Evolutionary conservation across 371 early-diverging fungal genomes (phyloP), one percentile per base, ranked within the genome.

Genomic region (Caulochytrium protostelioides): DNA sequence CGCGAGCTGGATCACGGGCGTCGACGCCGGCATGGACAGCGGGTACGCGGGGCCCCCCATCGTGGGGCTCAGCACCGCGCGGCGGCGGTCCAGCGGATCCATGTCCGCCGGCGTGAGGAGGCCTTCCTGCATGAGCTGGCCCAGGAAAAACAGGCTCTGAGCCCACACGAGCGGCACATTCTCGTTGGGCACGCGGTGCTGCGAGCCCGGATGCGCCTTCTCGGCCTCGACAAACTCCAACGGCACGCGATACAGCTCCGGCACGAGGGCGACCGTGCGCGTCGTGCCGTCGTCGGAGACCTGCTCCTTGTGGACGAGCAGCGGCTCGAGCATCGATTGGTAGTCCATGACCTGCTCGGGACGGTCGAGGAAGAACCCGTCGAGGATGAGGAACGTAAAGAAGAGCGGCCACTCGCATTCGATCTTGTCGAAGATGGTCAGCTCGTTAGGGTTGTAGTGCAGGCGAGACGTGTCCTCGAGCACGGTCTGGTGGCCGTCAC

Each of bases 321-420:
- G 50, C 2, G 74, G 72, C 28, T 71, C 65, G 6, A 84, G 54
- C 19, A 65, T 62, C 6, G 60, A 50, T 1, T 65, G 63, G 40
- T 82, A 85, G 31, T 75, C 70, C 30, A 74, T 67, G 2, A 68
- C 80, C 44, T 73, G 74, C 1, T 62, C 58, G 23, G 47, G 42
- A 36, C 82, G 70, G 0, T 62, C 77, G 3, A 62, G 62, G 45
- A 83, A 82, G 10, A 74, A 43, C 9, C 81, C 86, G 38, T 83
- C 83, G 21, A 86, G 53, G 22, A 86, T 70, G 55, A 83, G 57
- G 43, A 83, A 86, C 1, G 86, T 82, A 42, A 77, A 86, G 46
- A 86, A 86, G 8, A 86, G 49, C 3, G 86, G 86, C 86, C 86
- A 86, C 50, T 86, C 86, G 19, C 74, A 79, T 49, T 86, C 86